Percentiles rank a stretch among this genome's conserved stretches.
phyloP scores from a whole-genome alignment of 1,284 basidiomycete genomes.

The Malassezia yamatoensis region DNA sequence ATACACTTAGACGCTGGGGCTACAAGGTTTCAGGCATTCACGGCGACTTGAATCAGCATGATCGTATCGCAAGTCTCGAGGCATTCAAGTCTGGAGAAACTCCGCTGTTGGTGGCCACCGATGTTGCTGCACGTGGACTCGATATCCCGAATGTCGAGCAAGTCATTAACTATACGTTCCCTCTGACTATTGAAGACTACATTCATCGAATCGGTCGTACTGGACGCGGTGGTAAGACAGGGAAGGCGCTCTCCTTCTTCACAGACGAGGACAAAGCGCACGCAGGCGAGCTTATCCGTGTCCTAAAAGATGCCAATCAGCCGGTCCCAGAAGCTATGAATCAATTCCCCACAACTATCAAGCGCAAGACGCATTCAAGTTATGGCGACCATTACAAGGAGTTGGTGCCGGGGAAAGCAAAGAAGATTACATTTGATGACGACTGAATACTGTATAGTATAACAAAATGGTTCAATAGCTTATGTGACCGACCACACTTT shows the following conservation, averaged over 20 bases:
- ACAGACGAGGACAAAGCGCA: constrained; percentile 56
- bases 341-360: constrained; percentile 86
- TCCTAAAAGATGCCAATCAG: constrained; percentile 76
- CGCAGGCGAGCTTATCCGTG: constrained; percentile 84
- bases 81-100: constrained; percentile 78
- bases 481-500: no score
- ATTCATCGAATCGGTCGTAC: constrained; percentile 95
- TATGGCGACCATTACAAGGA: constrained; percentile 50
- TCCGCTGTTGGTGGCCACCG: constrained; percentile 83
- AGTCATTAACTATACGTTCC: constrained; percentile 71
- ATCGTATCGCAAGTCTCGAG: constrained; percentile 75
- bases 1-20: constrained; percentile 65
- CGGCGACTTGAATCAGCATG: constrained; percentile 80
- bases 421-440: constrained; percentile 49
- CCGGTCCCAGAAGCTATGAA: constrained; percentile 63
- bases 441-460: constrained; percentile 4
- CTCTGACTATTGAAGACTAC: constrained; percentile 64
- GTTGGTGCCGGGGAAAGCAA: constrained; percentile 62
- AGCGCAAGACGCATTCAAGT: constrained; percentile 79
- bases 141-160: constrained; percentile 92
- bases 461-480: neutral
- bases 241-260: constrained; percentile 94
- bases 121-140: constrained; percentile 89
- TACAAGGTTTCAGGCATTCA: constrained; percentile 80
- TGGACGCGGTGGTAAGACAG: constrained; percentile 78